Percentiles rank a stretch among this genome's conserved stretches.
Evolutionary conservation across 108 stramenopile genomes (phyloP).

Genomic region (Fragilaria crotonensis): DNA sequence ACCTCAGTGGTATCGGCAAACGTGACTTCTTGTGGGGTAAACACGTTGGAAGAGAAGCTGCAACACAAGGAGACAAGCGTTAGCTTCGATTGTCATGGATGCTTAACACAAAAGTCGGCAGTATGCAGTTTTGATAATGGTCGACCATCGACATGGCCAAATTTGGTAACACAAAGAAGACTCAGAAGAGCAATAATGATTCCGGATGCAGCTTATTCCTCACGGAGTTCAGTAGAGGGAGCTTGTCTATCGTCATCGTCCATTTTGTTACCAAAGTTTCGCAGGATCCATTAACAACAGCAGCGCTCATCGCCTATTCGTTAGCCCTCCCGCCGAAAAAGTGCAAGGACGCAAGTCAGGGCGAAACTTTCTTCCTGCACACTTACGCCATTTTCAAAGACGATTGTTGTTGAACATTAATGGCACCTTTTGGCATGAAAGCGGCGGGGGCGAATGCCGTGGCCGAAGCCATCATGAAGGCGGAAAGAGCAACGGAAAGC

Average conservation of each 20-base stretch:
- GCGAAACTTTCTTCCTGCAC: not conserved
- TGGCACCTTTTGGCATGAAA: slow-evolving; percentile 24
- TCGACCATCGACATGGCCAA: not conserved
- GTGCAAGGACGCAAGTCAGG: not conserved
- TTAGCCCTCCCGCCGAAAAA: not conserved
- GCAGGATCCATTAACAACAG: not conserved
- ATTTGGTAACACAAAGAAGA: slow-evolving; percentile 3
- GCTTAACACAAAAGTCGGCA: not conserved
- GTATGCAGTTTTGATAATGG: no score
- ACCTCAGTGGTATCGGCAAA: slow-evolving; percentile 91
- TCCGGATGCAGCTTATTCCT: slow-evolving; percentile 59
- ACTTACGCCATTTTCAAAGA: slow-evolving; percentile 33
- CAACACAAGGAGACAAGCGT: not conserved
- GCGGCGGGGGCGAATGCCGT: slow-evolving; percentile 60
- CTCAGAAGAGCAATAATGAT: slow-evolving; percentile 57
- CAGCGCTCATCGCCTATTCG: not conserved
- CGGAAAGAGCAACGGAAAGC: slow-evolving; percentile 57
- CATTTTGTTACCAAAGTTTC: not conserved
- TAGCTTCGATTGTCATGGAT: not conserved
- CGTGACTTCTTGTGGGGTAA: slow-evolving; percentile 75
- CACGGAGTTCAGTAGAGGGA: slow-evolving; percentile 61
- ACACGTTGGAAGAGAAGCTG: slow-evolving; percentile 83
- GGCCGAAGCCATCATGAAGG: slow-evolving; percentile 64
- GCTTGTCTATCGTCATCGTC: slow-evolving; percentile 48
- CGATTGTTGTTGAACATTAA: slow-evolving; percentile 11